Conservation (phyloP, 352 stramenopile species). For the Phytopythium boreale region DNA sequence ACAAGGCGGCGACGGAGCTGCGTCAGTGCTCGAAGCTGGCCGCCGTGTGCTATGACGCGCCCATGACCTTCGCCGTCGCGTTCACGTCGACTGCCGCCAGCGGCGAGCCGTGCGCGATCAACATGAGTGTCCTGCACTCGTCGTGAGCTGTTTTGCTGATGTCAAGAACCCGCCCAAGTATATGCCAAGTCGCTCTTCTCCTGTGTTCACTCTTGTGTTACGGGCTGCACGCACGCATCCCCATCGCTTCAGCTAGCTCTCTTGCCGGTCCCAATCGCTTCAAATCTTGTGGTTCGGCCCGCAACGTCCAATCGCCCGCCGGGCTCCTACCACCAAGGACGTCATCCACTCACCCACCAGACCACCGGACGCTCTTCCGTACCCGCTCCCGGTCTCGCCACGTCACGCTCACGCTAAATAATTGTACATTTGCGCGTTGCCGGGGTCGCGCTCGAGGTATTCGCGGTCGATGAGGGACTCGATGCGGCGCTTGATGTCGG, state of each 20-base stretch:
- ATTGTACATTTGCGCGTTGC: constrained; percentile 84
- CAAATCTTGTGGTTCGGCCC: no score
- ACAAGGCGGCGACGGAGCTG: not conserved
- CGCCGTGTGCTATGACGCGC: not conserved
- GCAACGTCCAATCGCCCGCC: no score
- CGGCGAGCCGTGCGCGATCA: not conserved
- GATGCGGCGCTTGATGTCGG: constrained; percentile 87
- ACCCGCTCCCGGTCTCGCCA: not conserved
- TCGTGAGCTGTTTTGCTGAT: not conserved
- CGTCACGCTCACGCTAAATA: constrained; percentile 58
- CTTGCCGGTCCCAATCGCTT: no score
- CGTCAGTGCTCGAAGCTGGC: not conserved
- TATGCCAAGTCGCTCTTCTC: no score
- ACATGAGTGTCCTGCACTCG: not conserved
- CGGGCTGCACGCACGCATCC: no score
- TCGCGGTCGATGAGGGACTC: constrained; percentile 89
- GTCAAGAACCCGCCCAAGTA: no score
- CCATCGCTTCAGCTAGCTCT: no score
- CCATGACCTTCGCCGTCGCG: not conserved
- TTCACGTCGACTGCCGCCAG: not conserved
- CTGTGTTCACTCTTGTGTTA: no score
- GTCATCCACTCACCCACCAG: no score
- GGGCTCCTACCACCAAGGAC: no score
- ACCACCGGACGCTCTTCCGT: no score
- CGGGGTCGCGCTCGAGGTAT: constrained; percentile 83